Percentiles rank a stretch among this genome's conserved stretches.
Evolutionary conservation across 768 basidiomycete genomes (phyloP).

Genomic region (Auricularia heimuer): DNA sequence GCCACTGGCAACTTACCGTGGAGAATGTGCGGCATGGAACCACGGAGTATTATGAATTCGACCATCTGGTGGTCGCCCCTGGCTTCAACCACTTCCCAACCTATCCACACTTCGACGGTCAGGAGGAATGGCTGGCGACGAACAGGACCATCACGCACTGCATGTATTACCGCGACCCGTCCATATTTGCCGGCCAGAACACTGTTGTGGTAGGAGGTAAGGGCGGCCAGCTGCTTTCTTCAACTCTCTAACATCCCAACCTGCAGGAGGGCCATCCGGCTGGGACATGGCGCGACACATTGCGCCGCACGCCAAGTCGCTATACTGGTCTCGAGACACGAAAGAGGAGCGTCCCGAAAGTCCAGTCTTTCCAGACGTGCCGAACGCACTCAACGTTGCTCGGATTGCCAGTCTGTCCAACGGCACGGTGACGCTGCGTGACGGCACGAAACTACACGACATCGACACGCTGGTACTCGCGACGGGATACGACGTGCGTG

Average conservation of each 20-base stretch:
- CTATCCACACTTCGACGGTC: slow-evolving; percentile 35
- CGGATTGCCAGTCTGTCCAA: neutral
- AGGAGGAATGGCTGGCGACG: slow-evolving; percentile 35
- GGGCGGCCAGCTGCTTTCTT: too few species aligned
- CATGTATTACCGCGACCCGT: slow-evolving; percentile 41
- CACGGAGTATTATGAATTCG: slow-evolving; percentile 23
- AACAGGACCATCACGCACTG: slow-evolving; percentile 40
- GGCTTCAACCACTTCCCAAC: slow-evolving; percentile 47
- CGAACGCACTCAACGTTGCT: neutral
- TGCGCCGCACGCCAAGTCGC: slow-evolving; percentile 31
- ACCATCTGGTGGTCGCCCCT: slow-evolving; percentile 46
- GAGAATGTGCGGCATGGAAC: slow-evolving; percentile 6
- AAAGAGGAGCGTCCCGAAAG: neutral
- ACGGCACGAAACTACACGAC: slow-evolving; percentile 30
- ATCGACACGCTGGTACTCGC: slow-evolving; percentile 42
- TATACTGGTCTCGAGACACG: slow-evolving; percentile 13
- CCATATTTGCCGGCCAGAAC: slow-evolving; percentile 29
- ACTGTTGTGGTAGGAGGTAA: slow-evolving; percentile 17
- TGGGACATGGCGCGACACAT: slow-evolving; percentile 39
- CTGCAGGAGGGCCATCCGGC: slow-evolving; percentile 36
- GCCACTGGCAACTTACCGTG: slow-evolving; percentile 37
- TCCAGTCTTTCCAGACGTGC: neutral
- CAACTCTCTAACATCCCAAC: too few species aligned
- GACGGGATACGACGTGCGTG: slow-evolving; percentile 44
- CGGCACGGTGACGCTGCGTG: slow-evolving; percentile 35